Base-by-base conservation (phyloP, 495 filamentous ascomycete species). In the Melanomma pulvis-pyrius region DNA sequence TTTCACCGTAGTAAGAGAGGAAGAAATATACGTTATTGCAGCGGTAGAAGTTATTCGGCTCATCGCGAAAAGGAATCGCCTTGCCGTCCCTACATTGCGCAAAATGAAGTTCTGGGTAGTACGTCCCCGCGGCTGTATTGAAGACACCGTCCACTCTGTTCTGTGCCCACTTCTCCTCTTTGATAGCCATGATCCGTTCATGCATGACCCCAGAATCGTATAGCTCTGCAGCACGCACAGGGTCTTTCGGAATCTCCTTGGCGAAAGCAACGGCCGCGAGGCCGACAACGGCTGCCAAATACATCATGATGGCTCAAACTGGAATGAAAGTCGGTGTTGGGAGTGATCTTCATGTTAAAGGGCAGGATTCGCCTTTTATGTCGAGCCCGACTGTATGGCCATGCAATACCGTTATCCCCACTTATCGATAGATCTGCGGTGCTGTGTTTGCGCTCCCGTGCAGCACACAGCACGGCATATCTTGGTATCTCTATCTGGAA, bases 1-100 rank as follows among this genome's bases (percentile, higher is more conserved):
- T 54, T 11, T 48, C 34, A 19, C 17, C 15, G 6, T n/a, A 30
- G 12, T 26, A 24, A 26, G 5, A 3, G n/a, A 15, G 46, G 17
- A 1, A 29, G 19, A 15, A 19, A 61, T 26, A 63, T 48, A 67
- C 68, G 30, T 82, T 81, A 50, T 73, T 81, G 75, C 84, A 86
- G 39, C 76, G 72, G 77, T 83, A 86, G 9, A 75, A 78, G 71
- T 81, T 77, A 50, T 75, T 75, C 7, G 36, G 64, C 15, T 30
- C 54, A 19, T 50, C 48, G 21, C 48, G 48, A 17, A 50, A 50
- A 2, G 48, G 48, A 0, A 67, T 72, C 0, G 81, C 82, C 8
- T 79, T 60, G 2, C 83, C 83, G 63, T 86, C 74, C 8, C 61
- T 70, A 71, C 83, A 86, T 22, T 68, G 52, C 1, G 55, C 50